Evolutionary conservation across 768 basidiomycete species (phyloP).

Genomic region (Rhizopogon salebrosus): DNA sequence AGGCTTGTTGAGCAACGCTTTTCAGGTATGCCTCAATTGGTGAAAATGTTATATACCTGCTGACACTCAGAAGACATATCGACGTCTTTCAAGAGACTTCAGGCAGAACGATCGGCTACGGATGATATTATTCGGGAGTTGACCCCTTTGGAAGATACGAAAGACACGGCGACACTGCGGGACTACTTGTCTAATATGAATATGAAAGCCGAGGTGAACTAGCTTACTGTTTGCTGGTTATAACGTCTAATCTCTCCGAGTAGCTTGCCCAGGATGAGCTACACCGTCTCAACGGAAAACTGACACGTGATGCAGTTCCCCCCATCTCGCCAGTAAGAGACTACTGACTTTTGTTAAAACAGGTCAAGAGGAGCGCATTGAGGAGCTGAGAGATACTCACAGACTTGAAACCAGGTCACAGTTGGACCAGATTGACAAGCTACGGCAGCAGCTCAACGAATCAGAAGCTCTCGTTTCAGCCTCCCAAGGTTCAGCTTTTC

Average conservation of each 20-base stretch:
- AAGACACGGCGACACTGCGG: constrained; percentile 61
- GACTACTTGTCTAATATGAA: constrained; percentile 67
- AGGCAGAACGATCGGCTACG: constrained; percentile 64
- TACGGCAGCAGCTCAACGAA: constrained; percentile 65
- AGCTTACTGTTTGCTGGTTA: not conserved
- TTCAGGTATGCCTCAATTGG: constrained; percentile 40
- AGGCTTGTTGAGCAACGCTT: constrained; percentile 76
- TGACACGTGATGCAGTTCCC: constrained; percentile 53
- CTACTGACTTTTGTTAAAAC: constrained; percentile 6
- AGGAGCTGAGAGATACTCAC: constrained; percentile 83
- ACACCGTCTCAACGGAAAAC: constrained; percentile 63
- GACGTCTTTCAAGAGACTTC: constrained; percentile 69
- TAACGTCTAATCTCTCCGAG: not conserved
- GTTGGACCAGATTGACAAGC: constrained; percentile 63
- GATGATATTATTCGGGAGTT: constrained; percentile 65
- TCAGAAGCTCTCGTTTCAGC: constrained; percentile 65
- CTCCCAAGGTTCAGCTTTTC: constrained; percentile 41
- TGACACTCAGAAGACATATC: constrained; percentile 57
- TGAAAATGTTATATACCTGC: constrained; percentile 3
- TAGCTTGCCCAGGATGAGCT: constrained; percentile 78
- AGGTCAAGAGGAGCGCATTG: constrained; percentile 84
- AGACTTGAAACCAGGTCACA: constrained; percentile 76
- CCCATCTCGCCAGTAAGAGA: not conserved
- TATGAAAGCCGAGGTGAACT: constrained; percentile 66
- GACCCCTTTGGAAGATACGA: constrained; percentile 63